Conservation (phyloP, 2,329 filamentous ascomycete genomes). For the Pseudogymnoascus sp. region DNA sequence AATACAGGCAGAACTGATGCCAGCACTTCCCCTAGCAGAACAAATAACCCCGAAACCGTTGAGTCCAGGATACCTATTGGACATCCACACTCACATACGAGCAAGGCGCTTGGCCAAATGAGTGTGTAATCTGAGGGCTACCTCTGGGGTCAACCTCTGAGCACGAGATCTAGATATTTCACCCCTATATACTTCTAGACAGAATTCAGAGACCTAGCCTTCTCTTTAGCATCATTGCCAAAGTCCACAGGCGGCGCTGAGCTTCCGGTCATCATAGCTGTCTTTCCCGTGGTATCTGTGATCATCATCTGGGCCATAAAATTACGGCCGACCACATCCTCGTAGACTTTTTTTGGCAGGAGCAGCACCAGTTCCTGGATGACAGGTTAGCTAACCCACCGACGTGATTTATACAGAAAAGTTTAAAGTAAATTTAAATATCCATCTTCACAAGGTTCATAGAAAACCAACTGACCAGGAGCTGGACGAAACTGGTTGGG, state of each 20-base stretch:
- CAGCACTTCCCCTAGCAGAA: not conserved
- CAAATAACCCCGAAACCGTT: not conserved
- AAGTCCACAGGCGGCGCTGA: constrained; percentile 16
- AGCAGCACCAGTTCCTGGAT: constrained; percentile 15
- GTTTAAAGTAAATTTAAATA: not conserved
- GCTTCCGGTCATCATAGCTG: constrained; percentile 16
- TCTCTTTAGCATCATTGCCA: constrained; percentile 16
- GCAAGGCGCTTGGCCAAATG: not conserved
- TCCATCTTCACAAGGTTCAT: not conserved
- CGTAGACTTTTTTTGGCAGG: constrained; percentile 17
- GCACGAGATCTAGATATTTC: not conserved
- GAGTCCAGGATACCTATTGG: not conserved
- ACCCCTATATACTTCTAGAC: not conserved
- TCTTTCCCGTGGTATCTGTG: constrained; percentile 19
- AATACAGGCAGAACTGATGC: not conserved
- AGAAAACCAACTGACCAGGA: constrained; percentile 12
- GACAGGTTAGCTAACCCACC: not conserved
- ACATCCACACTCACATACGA: not conserved
- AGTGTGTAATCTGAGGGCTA: not conserved
- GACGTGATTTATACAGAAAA: not conserved
- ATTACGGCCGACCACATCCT: constrained; percentile 19
- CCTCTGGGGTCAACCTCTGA: not conserved
- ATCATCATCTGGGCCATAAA: constrained; percentile 20
- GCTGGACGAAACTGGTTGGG: constrained; percentile 30
- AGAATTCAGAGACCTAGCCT: constrained; percentile 13